phyloP scores from a whole-genome alignment of 768 basidiomycete species.

The Mycena sanguinolenta region DNA sequence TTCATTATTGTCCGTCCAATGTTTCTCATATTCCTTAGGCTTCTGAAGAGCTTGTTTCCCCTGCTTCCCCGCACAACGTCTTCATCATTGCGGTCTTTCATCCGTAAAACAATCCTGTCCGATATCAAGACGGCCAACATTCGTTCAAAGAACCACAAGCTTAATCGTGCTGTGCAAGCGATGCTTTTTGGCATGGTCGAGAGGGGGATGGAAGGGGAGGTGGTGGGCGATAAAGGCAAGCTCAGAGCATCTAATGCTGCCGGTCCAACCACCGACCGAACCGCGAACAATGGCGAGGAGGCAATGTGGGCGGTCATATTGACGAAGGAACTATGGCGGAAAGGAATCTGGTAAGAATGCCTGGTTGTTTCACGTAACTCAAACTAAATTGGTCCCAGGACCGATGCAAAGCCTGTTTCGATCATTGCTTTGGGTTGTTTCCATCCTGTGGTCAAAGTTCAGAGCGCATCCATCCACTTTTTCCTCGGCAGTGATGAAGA shows the following conservation, averaged over 20 bases:
- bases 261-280: slow-evolving; percentile 53
- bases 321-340: slow-evolving; percentile 94
- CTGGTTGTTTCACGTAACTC: background rate
- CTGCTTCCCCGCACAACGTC: slow-evolving; percentile 95
- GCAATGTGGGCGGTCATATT: slow-evolving; percentile 98
- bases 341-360: slow-evolving; percentile 79
- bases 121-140: slow-evolving; percentile 94
- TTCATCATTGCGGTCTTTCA: slow-evolving; percentile 83
- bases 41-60: slow-evolving; percentile 93
- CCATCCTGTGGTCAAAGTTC: slow-evolving; percentile 94
- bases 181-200: slow-evolving; percentile 98
- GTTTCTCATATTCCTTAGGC: slow-evolving; percentile 57
- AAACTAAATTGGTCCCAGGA: slow-evolving; percentile 61
- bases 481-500: slow-evolving; percentile 93
- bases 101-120: slow-evolving; percentile 93
- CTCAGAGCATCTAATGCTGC: slow-evolving; percentile 56
- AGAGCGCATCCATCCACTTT: slow-evolving; percentile 94
- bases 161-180: slow-evolving; percentile 95
- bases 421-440: slow-evolving; percentile 93
- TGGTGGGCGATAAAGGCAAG: slow-evolving; percentile 88
- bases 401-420: slow-evolving; percentile 91
- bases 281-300: slow-evolving; percentile 74
- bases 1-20: slow-evolving; percentile 11
- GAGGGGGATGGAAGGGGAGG: slow-evolving; percentile 86
- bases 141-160: slow-evolving; percentile 91